Conservation (phyloP, 2,329 filamentous ascomycete species). For the Colletotrichum camelliae region DNA sequence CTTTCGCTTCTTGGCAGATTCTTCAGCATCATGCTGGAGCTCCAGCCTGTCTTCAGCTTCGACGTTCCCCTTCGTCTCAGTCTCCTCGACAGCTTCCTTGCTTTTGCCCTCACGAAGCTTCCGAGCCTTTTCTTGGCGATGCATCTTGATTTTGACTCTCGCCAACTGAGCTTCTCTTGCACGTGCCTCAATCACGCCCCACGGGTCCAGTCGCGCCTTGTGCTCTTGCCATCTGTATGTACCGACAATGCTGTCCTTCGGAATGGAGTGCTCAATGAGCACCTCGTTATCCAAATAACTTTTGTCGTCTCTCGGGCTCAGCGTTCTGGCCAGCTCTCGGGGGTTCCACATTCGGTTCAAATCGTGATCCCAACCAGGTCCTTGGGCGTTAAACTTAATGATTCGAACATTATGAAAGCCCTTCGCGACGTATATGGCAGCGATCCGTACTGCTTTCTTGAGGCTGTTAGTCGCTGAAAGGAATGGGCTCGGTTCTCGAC, state of each 20-base stretch:
- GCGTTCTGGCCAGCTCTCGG: neutral
- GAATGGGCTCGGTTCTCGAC: neutral
- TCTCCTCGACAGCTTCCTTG: neutral
- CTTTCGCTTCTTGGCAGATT: neutral
- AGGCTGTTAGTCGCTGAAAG: neutral
- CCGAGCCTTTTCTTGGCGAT: neutral
- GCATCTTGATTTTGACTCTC: neutral
- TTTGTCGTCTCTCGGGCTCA: neutral
- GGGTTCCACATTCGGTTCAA: neutral
- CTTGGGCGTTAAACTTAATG: neutral
- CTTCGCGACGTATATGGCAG: neutral
- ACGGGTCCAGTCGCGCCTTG: neutral
- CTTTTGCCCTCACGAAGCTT: neutral
- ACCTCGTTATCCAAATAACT: neutral
- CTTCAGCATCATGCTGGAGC: neutral
- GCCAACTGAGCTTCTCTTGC: neutral
- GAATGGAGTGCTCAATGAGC: neutral
- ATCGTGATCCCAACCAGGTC: neutral
- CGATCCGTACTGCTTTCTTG: neutral
- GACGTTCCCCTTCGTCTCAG: rapidly evolving
- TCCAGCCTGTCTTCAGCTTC: rapidly evolving
- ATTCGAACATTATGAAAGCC: neutral
- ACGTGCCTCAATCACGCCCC: rapidly evolving
- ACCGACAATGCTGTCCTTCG: neutral
- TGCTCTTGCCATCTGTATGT: neutral